Evolutionary conservation across 2,329 filamentous ascomycete species (phyloP), one percentile per base, ranked within the genome.

Genomic region (Ophiostoma sp.): DNA sequence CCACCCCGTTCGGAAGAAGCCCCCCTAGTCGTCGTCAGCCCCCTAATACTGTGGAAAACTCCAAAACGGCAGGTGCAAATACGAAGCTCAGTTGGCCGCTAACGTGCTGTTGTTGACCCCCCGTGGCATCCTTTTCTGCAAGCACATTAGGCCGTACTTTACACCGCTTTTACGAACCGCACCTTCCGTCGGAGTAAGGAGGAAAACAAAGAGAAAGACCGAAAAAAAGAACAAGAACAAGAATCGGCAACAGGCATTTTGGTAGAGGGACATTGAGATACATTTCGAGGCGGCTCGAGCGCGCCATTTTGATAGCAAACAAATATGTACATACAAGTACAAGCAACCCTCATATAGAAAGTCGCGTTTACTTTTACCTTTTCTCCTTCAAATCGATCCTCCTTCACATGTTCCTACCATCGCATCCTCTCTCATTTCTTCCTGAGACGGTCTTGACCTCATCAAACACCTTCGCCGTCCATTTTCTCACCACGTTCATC

Each of bases 1-100:
- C 72, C 74, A 72, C 69, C 28, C 45, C 22, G n/a, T n/a, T n/a
- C n/a, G n/a, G n/a, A 12, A 15, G 25, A 2, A 45, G 2, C 42
- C 22, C 52, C 48, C 19, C 36, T 17, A 45, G 28, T 36, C 28
- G 61, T 45, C 36, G 36, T 45, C 33, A 25, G n/a, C 36, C 61
- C 22, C 36, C 17, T 59, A 17, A 2, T 42, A 6, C 39, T 42
- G 12, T 9, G 7, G 2, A 63, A 55, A 55, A n/a, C 61, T 31
- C 42, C 50, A 11, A 61, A 48, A 57, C 5, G 69, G 45, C 22
- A 70, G 28, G 66, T 36, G 66, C 66, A 50, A 50, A 39, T 11
- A 52, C 55, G 57, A 50, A 50, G 28, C 39, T 22, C 22, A 48
- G 31, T 19, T 50, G 45, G 66, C 66, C 45, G 66, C 45, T 69